A percentile compares a stretch with the other conserved stretches of the same genome.
Evolutionary conservation across 176 grass and related monocot genomes (phyloP).

Genomic region (Triticum aestivum): DNA sequence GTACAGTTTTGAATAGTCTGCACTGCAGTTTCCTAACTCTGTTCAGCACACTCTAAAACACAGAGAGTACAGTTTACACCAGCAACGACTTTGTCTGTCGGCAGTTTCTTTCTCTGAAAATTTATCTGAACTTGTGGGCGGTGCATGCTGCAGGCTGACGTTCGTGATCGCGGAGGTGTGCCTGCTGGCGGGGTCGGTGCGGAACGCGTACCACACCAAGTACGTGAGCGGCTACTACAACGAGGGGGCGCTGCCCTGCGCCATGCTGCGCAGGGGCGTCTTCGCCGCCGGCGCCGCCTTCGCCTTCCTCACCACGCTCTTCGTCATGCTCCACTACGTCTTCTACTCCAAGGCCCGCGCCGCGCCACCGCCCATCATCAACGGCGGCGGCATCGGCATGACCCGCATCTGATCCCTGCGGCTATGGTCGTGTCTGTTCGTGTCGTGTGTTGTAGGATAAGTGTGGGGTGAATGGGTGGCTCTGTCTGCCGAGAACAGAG

Average conservation of each 20-base stretch:
- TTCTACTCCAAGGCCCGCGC: constrained; percentile 57
- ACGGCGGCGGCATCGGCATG: constrained; percentile 58
- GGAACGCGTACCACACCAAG: constrained; percentile 87
- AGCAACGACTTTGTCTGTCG: not conserved
- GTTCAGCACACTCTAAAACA: no score
- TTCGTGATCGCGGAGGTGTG: constrained; percentile 91
- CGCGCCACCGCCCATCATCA: constrained; percentile 37
- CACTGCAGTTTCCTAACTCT: no score
- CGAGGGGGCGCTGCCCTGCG: constrained; percentile 22
- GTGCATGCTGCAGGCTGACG: constrained; percentile 50
- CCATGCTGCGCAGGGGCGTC: constrained; percentile 75
- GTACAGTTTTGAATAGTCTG: no score
- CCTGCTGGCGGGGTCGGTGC: constrained; percentile 72
- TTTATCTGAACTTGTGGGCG: not conserved
- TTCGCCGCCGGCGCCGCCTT: constrained; percentile 87
- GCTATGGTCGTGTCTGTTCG: no score
- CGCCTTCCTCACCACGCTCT: constrained; percentile 70
- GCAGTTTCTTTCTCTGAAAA: not conserved
- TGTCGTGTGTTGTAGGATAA: no score
- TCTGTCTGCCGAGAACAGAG: no score
- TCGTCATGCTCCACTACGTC: constrained; percentile 63
- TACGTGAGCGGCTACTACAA: constrained; percentile 25
- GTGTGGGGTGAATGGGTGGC: no score
- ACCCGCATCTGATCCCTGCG: constrained; percentile 34
- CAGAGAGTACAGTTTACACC: no score